phyloP scores from a whole-genome alignment of 1,284 basidiomycete species.

The Takashimella koratensis region DNA sequence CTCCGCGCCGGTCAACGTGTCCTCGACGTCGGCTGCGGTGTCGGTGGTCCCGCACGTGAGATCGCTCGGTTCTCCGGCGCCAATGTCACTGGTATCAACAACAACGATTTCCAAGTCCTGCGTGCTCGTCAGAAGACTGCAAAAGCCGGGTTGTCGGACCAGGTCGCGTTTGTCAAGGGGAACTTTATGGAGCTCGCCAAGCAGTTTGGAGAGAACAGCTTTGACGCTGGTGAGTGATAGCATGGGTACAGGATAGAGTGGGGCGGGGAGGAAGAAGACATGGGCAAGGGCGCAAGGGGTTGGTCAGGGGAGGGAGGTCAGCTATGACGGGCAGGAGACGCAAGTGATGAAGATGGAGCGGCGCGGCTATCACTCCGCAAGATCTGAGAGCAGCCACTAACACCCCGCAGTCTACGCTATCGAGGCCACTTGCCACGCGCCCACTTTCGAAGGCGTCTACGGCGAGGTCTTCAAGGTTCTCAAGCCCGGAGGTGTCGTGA shows the following conservation, averaged over 20 bases:
- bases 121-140: constrained; percentile 81
- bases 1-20: constrained; percentile 88
- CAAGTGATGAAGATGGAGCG: too few species aligned
- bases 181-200: constrained; percentile 95
- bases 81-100: constrained; percentile 86
- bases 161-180: constrained; percentile 79
- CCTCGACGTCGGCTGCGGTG: constrained; percentile 96
- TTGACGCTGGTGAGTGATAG: constrained; percentile 75
- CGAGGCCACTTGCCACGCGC: constrained; percentile 96
- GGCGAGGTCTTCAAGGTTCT: constrained; percentile 89
- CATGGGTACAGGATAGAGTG: neutral
- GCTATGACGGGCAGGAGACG: too few species aligned
- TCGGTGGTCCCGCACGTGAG: constrained; percentile 93
- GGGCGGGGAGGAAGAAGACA: neutral
- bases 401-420: constrained; percentile 76
- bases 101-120: constrained; percentile 92
- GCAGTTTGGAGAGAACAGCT: constrained; percentile 88
- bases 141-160: constrained; percentile 69
- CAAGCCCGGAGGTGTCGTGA: constrained; percentile 91
- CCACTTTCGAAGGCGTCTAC: constrained; percentile 93
- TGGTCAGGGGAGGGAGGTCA: too few species aligned
- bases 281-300: neutral
- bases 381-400: too few species aligned
- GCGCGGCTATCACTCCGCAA: too few species aligned
- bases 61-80: constrained; percentile 89